A percentile compares a stretch with the other conserved stretches of the same genome.
These are phyloP conservation scores for Hericium coralloides DNA, from an alignment of 768 basidiomycete genomes.

Conservation along the genomic window DNA sequence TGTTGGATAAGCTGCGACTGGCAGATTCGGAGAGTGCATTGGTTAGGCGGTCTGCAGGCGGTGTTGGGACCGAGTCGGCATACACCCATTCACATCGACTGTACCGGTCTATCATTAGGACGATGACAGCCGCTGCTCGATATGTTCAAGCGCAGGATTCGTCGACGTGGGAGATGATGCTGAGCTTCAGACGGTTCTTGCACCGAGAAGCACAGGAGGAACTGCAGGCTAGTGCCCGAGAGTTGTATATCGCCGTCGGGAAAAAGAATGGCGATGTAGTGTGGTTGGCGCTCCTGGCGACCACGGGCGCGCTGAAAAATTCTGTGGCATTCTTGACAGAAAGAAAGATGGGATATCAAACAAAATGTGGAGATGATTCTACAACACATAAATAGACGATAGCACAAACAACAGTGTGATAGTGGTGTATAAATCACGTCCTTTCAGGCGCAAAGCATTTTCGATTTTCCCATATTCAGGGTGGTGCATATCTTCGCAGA, in stretches of 20 bases:
- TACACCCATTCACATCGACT: constrained; percentile 78
- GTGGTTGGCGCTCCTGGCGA: constrained; percentile 67
- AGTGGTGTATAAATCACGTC: neutral
- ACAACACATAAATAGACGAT: neutral
- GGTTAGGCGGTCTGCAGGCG: constrained; percentile 35
- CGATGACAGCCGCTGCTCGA: constrained; percentile 58
- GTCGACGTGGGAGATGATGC: constrained; percentile 73
- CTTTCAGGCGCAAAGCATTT: neutral
- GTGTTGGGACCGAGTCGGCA: constrained; percentile 55
- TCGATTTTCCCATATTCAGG: constrained; percentile 10
- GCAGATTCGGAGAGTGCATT: constrained; percentile 64
- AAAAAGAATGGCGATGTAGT: constrained; percentile 69
- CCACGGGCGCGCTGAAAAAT: constrained; percentile 33
- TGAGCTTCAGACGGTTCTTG: constrained; percentile 73
- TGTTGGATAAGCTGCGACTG: constrained; percentile 53
- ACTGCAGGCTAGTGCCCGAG: constrained; percentile 56
- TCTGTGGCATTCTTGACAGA: constrained; percentile 43
- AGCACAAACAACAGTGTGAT: neutral
- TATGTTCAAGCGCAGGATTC: constrained; percentile 64
- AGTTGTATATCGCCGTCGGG: constrained; percentile 54
- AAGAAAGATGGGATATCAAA: constrained; percentile 56
- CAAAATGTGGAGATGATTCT: constrained; percentile 23
- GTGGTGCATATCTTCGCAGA: constrained; percentile 60
- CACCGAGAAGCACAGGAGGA: constrained; percentile 59
- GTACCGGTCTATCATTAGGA: constrained; percentile 65